phyloP scores from a whole-genome alignment of 805 yeast species.

The Pichia sporocuriosa region DNA sequence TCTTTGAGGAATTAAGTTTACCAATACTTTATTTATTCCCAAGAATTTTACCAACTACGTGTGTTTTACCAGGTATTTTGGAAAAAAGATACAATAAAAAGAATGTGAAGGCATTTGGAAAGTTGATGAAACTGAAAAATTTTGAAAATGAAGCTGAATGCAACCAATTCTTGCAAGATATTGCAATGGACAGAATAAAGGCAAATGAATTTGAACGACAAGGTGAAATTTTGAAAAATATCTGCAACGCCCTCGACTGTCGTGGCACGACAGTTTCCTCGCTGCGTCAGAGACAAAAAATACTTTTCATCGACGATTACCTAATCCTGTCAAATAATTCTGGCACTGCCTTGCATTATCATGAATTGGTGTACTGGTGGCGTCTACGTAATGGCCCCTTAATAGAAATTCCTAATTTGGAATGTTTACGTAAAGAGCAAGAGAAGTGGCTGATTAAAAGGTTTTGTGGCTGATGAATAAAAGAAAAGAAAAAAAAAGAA shows the following conservation, averaged over 20 bases:
- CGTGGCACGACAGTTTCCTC: constrained; percentile 3
- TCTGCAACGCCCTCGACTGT: not conserved
- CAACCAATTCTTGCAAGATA: not conserved
- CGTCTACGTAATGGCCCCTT: not conserved
- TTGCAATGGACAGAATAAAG: constrained; percentile 1
- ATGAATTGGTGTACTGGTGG: constrained; percentile 49
- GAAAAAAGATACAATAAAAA: constrained; percentile 4
- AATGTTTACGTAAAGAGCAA: constrained; percentile 2
- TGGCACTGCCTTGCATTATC: constrained; percentile 39
- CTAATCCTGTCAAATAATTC: constrained; percentile 36
- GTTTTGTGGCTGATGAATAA: too few species aligned
- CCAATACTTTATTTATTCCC: constrained; percentile 47
- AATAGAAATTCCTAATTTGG: too few species aligned
- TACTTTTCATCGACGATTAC: constrained; percentile 44
- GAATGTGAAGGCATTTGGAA: not conserved
- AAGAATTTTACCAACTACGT: constrained; percentile 53
- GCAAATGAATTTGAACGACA: not conserved
- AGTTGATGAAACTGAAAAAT: not conserved
- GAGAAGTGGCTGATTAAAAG: constrained; percentile 1
- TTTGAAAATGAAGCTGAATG: not conserved
- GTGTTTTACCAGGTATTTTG: constrained; percentile 40
- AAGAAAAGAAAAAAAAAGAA: too few species aligned
- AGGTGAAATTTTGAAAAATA: too few species aligned
- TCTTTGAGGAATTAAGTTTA: constrained; percentile 54
- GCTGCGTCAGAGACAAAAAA: constrained; percentile 2